Conservation (phyloP, 108 stramenopile species). For the Hondaea fermentalgiana region DNA sequence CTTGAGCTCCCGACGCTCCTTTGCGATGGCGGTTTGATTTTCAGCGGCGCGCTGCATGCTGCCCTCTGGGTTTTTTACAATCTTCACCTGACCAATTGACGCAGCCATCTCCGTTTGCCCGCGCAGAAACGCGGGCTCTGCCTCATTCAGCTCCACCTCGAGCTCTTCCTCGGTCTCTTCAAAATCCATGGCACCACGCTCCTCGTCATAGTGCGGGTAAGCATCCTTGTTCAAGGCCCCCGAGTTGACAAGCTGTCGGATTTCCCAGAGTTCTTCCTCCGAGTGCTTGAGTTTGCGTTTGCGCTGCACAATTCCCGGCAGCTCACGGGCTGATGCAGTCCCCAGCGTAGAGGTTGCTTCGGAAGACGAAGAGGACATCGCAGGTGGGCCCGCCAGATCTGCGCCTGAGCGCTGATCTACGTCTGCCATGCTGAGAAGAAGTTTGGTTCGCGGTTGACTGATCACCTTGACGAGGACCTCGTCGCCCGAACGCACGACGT, state of each 20-base stretch:
- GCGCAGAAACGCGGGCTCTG: conserved; percentile 85
- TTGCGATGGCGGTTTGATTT: conserved; percentile 79
- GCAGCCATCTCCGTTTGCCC: conserved; percentile 74
- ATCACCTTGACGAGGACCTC: conserved; percentile 80
- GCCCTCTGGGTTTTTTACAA: conserved; percentile 97
- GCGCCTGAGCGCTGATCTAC: conserved; percentile 78
- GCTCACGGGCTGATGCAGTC: background rate
- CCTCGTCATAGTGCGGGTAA: conserved; percentile 86
- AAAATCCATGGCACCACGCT: conserved; percentile 69
- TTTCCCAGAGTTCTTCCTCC: conserved; percentile 92
- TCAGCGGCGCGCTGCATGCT: conserved; percentile 88
- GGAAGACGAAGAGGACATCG: background rate
- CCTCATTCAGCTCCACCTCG: conserved; percentile 83
- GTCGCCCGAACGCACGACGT: conserved; percentile 60
- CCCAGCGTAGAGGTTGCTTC: background rate
- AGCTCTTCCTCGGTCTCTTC: conserved; percentile 85
- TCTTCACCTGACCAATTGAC: conserved; percentile 71
- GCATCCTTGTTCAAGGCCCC: conserved; percentile 92
- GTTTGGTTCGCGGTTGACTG: conserved; percentile 44
- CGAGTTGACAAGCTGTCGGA: conserved; percentile 82
- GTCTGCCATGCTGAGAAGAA: conserved; percentile 78
- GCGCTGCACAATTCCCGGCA: conserved; percentile 28
- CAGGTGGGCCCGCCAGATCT: background rate
- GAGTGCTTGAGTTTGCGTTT: conserved; percentile 68
- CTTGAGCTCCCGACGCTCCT: conserved; percentile 88